Evolutionary conservation across 306 rosid species (phyloP), one percentile per base, ranked within the genome.

Genomic region (Pterocarpus santalinus): DNA sequence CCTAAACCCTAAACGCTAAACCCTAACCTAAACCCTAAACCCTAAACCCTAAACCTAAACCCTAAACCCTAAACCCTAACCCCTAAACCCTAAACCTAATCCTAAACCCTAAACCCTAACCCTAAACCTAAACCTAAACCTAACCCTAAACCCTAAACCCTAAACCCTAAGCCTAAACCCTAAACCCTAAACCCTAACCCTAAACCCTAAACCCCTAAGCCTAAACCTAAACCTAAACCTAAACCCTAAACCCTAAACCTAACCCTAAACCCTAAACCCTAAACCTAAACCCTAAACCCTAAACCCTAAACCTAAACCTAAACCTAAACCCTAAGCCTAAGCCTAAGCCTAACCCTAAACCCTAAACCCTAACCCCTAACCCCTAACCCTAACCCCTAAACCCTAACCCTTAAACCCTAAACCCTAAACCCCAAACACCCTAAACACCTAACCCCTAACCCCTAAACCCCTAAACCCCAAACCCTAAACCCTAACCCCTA

Each of bases 21-120:
- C 67, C 67, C 67, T 4, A 8, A 62, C 67, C 67, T 10, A 28
- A 62, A 62, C 16, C 67, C 39, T 11, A 28, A 62, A 62, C 67
- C 67, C 41, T 30, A 4, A 62, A 62, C 41, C 67, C 67, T 62
- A 28, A 32, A 30, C 41, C 39, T 39, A 28, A 28, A 4, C 17
- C 38, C 38, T 13, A 17, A 17, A 2, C 17, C 65, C 65, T 35
- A 1, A 17, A 1, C 65, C 65, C 65, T 22, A 17, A 17, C 17
- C 65, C 65, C 35, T 60, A 17, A 17, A 30, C 38, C 65, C 12
- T 30, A 8, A 17, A 28, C 38, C 38, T 35, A 17, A 60, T 14
- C 65, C 36, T 60, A 17, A 17, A 60, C 65, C 65, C 65, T 30
- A 17, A 17, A 60, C 65, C 15, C 3, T 60, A 17, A 8, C 34